Evolutionary conservation across 2,329 filamentous ascomycete species (phyloP), one percentile per base, ranked within the genome.

Genomic region (Curvularia lunata): DNA sequence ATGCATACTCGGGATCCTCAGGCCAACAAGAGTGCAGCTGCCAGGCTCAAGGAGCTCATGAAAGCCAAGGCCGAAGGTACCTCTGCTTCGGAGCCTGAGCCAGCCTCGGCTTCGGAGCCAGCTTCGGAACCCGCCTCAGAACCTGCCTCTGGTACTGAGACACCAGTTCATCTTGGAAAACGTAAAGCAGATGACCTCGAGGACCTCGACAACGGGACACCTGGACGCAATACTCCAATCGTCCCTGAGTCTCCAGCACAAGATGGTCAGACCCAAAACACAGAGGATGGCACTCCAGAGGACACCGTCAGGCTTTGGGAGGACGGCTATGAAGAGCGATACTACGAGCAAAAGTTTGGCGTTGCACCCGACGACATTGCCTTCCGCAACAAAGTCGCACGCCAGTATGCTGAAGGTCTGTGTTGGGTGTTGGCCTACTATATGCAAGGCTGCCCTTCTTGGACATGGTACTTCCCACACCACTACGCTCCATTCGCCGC

Each of bases 381-480:
- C 50, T 98, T 98, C 77, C 90, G 94, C 52, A 90, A 93, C 76
- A 86, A 92, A 71, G 96, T 99, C 55, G 95, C 90, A 34, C 86
- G 87, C 52, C 87, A 91, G n/a, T 99, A 99, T 75, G 92, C 94
- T 12, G 92, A 98, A 80, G 95, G 95, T 34, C 84, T 99, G 9
- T 90, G 90, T 21, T 99, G 96, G 95, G 95, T 99, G 38, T 81
- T 99, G 49, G 83, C 93, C 34, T 99, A 99, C 78, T 99, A 99
- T 76, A 97, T 97, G 77, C 95, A 99, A 77, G 95, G 95, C 25
- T 99, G 95, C 70, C 92, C 95, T 21, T 97, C 92, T 0, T 99
- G 96, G 95, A 96, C 94, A 51, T 99, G 95, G 95, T 99, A 95
- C 76, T 99, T 97, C 73, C 95, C 95, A 0, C 96, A 98, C 72